Conservation (phyloP, 306 rosid genomes). For the Ormosia semicastrata region DNA sequence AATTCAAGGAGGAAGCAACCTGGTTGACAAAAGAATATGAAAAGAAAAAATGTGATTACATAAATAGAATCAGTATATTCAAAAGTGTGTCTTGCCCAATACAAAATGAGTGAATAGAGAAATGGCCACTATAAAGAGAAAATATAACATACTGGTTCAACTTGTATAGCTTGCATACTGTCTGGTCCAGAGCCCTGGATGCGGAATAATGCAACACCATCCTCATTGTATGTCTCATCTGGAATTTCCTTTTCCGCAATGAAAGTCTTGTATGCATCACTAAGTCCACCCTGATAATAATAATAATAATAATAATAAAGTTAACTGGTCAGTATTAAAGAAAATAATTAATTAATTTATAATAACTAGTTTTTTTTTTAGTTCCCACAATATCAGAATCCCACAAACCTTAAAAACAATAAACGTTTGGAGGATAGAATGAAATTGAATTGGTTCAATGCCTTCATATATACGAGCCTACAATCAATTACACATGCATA, state of each 20-base stretch:
- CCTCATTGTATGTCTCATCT: constrained; percentile 77
- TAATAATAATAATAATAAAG: background rate
- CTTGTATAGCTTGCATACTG: constrained; percentile 96
- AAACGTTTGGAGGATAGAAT: constrained; percentile 72
- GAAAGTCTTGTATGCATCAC: constrained; percentile 65
- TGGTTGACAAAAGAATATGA: constrained; percentile 27
- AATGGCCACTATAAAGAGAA: background rate
- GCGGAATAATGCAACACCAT: constrained; percentile 79
- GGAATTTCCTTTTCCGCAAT: constrained; percentile 62
- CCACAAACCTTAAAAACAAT: constrained; percentile 73
- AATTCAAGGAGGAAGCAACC: constrained; percentile 89
- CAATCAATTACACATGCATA: constrained; percentile 20
- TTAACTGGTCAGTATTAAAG: constrained; percentile 11
- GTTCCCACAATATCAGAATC: background rate
- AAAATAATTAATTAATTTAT: background rate
- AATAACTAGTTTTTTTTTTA: background rate
- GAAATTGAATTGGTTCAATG: constrained; percentile 71
- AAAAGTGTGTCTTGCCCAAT: constrained; percentile 1
- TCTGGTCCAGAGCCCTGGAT: constrained; percentile 95
- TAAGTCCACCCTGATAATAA: constrained; percentile 70
- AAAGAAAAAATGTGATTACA: background rate
- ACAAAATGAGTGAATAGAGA: background rate
- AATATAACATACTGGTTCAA: constrained; percentile 58
- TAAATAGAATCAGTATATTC: constrained; percentile 7
- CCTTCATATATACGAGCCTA: constrained; percentile 85